phyloP scores from a whole-genome alignment of 305 asterid genomes.

The Fraxinus paxiana region DNA sequence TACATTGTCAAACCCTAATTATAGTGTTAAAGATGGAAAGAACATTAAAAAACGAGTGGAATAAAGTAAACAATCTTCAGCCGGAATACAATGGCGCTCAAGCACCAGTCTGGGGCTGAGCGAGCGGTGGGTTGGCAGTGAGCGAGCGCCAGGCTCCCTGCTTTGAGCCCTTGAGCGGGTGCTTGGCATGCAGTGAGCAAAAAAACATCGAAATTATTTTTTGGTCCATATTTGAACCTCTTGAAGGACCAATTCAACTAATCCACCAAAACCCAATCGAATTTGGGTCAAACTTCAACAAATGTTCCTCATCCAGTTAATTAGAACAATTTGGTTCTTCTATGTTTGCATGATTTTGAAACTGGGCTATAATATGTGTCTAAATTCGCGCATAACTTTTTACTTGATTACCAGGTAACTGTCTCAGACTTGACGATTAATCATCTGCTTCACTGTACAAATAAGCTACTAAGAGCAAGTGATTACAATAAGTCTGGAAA shows the following conservation, averaged over 20 bases:
- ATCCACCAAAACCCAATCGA: neutral
- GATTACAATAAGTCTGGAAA: constrained; percentile 29
- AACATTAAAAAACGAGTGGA: neutral
- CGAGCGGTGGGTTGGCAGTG: neutral
- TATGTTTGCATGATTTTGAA: constrained; percentile 18
- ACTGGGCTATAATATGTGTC: constrained; percentile 19
- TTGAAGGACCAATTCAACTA: neutral
- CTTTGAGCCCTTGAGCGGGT: neutral
- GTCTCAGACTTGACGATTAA: constrained; percentile 45
- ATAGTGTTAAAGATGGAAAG: neutral
- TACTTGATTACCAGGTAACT: constrained; percentile 38
- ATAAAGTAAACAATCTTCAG: neutral
- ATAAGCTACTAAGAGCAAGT: constrained; percentile 38
- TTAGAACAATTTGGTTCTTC: neutral
- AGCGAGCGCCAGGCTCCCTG: neutral
- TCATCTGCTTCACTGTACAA: constrained; percentile 59
- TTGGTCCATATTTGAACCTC: neutral
- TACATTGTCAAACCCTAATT: neutral
- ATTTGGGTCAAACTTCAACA: neutral
- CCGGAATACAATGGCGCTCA: neutral
- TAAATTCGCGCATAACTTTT: constrained; percentile 31
- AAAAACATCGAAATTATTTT: no score
- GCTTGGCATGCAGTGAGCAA: neutral
- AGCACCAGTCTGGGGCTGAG: neutral
- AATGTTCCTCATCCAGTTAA: neutral